Conservation (phyloP, 768 basidiomycete species). For the Amanita thiersii region DNA sequence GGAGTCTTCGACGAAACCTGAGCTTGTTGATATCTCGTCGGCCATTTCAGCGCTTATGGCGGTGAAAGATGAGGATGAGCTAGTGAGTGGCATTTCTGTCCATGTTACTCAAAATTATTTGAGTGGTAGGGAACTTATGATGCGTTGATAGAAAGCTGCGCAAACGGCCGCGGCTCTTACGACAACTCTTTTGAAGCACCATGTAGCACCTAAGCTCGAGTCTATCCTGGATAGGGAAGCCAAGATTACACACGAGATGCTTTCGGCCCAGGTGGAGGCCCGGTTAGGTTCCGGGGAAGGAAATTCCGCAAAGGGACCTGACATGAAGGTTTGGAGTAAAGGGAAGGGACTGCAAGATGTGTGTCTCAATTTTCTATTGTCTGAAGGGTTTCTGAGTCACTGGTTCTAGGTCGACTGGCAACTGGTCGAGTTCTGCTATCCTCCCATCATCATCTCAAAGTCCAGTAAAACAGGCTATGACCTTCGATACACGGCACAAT, state of each 20-base stretch:
- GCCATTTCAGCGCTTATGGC: conserved; percentile 75
- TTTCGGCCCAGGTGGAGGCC: conserved; percentile 80
- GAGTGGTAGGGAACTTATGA: conserved; percentile 2
- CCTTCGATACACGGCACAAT: conserved; percentile 78
- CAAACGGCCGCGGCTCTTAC: conserved; percentile 72
- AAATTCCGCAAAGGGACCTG: conserved; percentile 70
- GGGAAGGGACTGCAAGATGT: conserved; percentile 70
- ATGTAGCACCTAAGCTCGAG: conserved; percentile 84
- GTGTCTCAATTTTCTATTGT: conserved; percentile 20
- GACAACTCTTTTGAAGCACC: conserved; percentile 76
- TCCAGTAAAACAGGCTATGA: conserved; percentile 82
- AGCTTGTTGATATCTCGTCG: conserved; percentile 70
- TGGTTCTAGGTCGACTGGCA: conserved; percentile 71
- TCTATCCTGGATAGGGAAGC: conserved; percentile 87
- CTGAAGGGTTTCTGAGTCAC: conserved; percentile 4
- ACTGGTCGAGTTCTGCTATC: conserved; percentile 89
- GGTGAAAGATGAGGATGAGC: conserved; percentile 86
- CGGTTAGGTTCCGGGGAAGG: conserved; percentile 83
- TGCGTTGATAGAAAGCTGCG: conserved; percentile 55
- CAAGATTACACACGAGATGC: conserved; percentile 82
- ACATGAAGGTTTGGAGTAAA: conserved; percentile 89
- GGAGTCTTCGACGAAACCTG: conserved; percentile 51
- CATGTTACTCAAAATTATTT: no score
- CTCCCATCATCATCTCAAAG: conserved; percentile 92
- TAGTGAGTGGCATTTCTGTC: conserved; percentile 43